Percentiles rank a stretch among this genome's conserved stretches.
Evolutionary conservation across 495 filamentous ascomycete species (phyloP).

Genomic region (Penicillium angulare): DNA sequence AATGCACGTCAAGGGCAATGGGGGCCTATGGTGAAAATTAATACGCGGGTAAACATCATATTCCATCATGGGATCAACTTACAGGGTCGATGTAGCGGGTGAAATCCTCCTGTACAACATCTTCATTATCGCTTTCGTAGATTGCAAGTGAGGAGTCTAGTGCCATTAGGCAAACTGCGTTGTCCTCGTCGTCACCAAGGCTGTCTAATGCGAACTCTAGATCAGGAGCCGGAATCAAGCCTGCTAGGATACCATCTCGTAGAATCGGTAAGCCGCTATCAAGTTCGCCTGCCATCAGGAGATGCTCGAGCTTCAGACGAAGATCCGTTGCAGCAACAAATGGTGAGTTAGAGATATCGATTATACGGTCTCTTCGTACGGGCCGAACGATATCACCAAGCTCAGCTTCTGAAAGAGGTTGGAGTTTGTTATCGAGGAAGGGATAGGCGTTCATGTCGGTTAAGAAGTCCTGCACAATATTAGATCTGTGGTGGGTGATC

Average conservation of each 20-base stretch:
- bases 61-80: slow-evolving; percentile 17
- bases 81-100: slow-evolving; percentile 87
- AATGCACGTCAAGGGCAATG: slow-evolving; percentile 81
- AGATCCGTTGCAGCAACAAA: slow-evolving; percentile 72
- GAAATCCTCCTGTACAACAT: slow-evolving; percentile 59
- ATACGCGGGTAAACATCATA: not conserved
- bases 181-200: slow-evolving; percentile 65
- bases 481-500: slow-evolving; percentile 14
- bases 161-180: slow-evolving; percentile 78
- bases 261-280: slow-evolving; percentile 91
- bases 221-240: slow-evolving; percentile 90
- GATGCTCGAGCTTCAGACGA: slow-evolving; percentile 71
- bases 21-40: slow-evolving; percentile 55
- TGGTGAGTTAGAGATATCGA: slow-evolving; percentile 81
- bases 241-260: slow-evolving; percentile 74
- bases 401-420: slow-evolving; percentile 80
- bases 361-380: slow-evolving; percentile 69
- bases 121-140: slow-evolving; percentile 49
- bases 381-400: slow-evolving; percentile 83
- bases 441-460: slow-evolving; percentile 98
- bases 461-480: slow-evolving; percentile 64
- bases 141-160: slow-evolving; percentile 54
- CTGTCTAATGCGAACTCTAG: slow-evolving; percentile 90
- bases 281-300: slow-evolving; percentile 84
- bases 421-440: slow-evolving; percentile 90